These are phyloP conservation scores for Aspergillus campestris DNA, from an alignment of 495 filamentous ascomycete genomes.

Conservation along the genomic window DNA sequence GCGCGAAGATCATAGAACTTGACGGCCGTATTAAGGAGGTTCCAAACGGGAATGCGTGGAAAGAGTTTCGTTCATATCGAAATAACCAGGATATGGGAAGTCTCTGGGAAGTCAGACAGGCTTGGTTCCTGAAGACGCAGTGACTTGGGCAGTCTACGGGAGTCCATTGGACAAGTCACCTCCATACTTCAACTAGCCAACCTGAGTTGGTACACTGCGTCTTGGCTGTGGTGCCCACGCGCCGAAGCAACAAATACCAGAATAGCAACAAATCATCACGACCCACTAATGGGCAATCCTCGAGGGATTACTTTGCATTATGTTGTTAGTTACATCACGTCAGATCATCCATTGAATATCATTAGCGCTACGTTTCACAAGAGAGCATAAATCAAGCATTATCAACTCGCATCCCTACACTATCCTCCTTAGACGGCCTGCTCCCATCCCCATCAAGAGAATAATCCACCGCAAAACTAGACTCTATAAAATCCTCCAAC, in stretches of 20 bases:
- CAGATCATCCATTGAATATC: not conserved
- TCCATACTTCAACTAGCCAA: not conserved
- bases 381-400: slow-evolving; percentile 6
- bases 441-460: slow-evolving; percentile 30
- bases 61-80: slow-evolving; percentile 40
- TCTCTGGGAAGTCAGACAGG: slow-evolving; percentile 45
- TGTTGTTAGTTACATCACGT: not conserved
- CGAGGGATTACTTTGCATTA: not conserved
- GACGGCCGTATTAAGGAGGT: slow-evolving; percentile 29
- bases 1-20: slow-evolving; percentile 30
- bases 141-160: not conserved
- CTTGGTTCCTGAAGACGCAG: slow-evolving; percentile 27
- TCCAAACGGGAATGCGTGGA: slow-evolving; percentile 42
- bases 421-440: slow-evolving; percentile 15
- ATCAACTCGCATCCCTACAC: slow-evolving; percentile 5
- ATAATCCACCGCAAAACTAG: slow-evolving; percentile 77
- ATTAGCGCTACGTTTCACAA: slow-evolving; percentile 2
- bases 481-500: slow-evolving; percentile 89
- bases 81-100: slow-evolving; percentile 50
- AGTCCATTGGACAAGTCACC: not conserved
- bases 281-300: not conserved
- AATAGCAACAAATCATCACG: no score
- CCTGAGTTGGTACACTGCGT: no score
- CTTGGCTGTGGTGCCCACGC: no score
- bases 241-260: no score